Conservation (phyloP, 2,329 filamentous ascomycete genomes). For the Alternaria consortialis region DNA sequence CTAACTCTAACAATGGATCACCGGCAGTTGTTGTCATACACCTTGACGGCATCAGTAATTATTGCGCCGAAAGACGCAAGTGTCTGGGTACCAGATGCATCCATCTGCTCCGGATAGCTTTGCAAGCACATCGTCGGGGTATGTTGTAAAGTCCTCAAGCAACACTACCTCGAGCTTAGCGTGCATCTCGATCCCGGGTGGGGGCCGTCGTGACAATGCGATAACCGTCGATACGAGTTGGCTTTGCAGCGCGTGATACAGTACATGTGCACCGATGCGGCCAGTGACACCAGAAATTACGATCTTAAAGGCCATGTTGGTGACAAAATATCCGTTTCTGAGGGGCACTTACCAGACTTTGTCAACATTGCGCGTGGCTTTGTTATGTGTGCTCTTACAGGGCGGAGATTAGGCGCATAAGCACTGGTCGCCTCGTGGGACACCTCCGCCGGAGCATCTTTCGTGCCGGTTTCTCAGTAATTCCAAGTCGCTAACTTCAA, state of each 20-base stretch:
- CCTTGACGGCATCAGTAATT: constrained; percentile 20
- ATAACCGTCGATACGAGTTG: constrained; percentile 24
- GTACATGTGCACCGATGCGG: constrained; percentile 21
- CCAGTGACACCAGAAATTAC: constrained; percentile 23
- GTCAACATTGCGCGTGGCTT: constrained; percentile 8
- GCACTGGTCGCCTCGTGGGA: constrained; percentile 16
- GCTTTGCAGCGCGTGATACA: constrained; percentile 19
- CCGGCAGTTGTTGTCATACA: constrained; percentile 29
- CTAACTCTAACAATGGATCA: constrained; percentile 21
- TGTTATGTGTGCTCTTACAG: constrained; percentile 20
- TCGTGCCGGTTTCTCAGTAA: constrained; percentile 9
- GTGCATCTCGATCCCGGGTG: constrained; percentile 11
- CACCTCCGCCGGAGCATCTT: constrained; percentile 9
- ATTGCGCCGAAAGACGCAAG: not conserved
- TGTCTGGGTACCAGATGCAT: constrained; percentile 26
- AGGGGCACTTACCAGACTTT: not conserved
- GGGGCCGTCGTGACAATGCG: constrained; percentile 24
- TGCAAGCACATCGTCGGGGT: constrained; percentile 21
- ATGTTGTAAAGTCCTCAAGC: constrained; percentile 23
- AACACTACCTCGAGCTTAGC: constrained; percentile 24
- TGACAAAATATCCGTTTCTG: not conserved
- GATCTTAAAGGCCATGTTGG: constrained; percentile 26
- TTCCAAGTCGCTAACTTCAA: not conserved
- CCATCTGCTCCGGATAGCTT: constrained; percentile 24
- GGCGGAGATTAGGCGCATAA: constrained; percentile 29